Percentiles rank a stretch among this genome's conserved stretches.
phyloP scores from a whole-genome alignment of 257 asterid species.

The Ophiorrhiza pumila region DNA sequence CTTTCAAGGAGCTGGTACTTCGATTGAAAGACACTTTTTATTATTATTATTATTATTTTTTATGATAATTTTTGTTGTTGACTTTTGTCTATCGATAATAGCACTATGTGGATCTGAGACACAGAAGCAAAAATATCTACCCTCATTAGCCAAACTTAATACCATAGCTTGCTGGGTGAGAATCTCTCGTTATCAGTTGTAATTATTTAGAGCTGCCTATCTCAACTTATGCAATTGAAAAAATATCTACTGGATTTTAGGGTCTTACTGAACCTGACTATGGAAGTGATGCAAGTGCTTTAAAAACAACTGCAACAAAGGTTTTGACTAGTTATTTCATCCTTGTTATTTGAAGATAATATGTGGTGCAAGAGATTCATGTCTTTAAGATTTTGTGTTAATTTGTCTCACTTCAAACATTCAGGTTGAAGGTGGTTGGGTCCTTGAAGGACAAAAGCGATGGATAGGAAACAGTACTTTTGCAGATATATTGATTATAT shows the following conservation, averaged over 20 bases:
- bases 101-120: conserved; percentile 87
- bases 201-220: neutral
- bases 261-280: conserved; percentile 91
- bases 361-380: neutral
- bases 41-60: neutral
- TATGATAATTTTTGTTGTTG: conserved; percentile 13
- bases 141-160: conserved; percentile 74
- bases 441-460: conserved; percentile 93
- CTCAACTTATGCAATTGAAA: conserved; percentile 9
- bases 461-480: conserved; percentile 99
- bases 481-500: conserved; percentile 78
- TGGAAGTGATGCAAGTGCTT: conserved; percentile 97
- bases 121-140: conserved; percentile 82
- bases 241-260: conserved; percentile 36
- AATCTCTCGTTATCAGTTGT: conserved; percentile 7
- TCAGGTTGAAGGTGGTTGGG: conserved; percentile 98
- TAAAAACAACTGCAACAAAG: conserved; percentile 82
- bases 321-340: conserved; percentile 28
- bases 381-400: neutral
- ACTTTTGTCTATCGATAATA: conserved; percentile 37
- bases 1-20: neutral
- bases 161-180: conserved; percentile 91
- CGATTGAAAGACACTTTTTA: neutral
- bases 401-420: conserved; percentile 14
- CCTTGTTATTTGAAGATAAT: conserved; percentile 6